phyloP scores from a whole-genome alignment of 1,284 basidiomycete species.

The Boletellus deceptivus region DNA sequence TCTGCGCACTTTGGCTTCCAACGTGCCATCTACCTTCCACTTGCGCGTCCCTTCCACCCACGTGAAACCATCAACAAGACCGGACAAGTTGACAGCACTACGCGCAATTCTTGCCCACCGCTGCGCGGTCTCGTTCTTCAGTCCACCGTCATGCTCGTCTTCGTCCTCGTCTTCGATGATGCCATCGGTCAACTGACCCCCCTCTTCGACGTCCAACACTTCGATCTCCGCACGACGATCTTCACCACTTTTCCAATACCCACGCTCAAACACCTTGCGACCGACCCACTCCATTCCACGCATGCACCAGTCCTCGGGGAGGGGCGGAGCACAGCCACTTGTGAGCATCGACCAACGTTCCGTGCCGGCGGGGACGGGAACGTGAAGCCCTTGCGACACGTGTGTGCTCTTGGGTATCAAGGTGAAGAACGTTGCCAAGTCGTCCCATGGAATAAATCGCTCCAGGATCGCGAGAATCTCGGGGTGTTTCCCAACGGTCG shows the following conservation, averaged over 20 bases:
- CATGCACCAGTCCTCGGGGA: constrained; percentile 95
- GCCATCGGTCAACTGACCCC: constrained; percentile 63
- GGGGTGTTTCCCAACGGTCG: constrained; percentile 69
- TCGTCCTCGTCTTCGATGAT: constrained; percentile 75
- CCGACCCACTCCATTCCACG: constrained; percentile 96
- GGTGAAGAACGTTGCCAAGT: constrained; percentile 66
- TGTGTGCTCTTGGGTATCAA: constrained; percentile 59
- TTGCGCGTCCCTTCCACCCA: constrained; percentile 59
- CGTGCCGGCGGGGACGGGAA: constrained; percentile 19
- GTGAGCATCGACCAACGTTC: constrained; percentile 62
- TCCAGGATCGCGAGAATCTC: constrained; percentile 64
- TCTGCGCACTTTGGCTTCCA: constrained; percentile 66
- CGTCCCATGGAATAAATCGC: constrained; percentile 82
- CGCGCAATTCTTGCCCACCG: constrained; percentile 79
- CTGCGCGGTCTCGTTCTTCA: constrained; percentile 33
- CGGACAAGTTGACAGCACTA: constrained; percentile 67
- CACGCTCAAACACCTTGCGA: constrained; percentile 83
- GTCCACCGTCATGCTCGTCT: constrained; percentile 38
- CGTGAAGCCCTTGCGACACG: constrained; percentile 42
- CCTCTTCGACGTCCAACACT: constrained; percentile 67
- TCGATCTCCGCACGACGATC: constrained; percentile 75
- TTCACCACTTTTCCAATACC: constrained; percentile 81
- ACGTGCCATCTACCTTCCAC: constrained; percentile 66
- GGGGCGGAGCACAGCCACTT: constrained; percentile 62
- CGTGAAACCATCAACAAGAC: constrained; percentile 74